phyloP scores from a whole-genome alignment of 768 basidiomycete species.

The Rhodocollybia butyracea region DNA sequence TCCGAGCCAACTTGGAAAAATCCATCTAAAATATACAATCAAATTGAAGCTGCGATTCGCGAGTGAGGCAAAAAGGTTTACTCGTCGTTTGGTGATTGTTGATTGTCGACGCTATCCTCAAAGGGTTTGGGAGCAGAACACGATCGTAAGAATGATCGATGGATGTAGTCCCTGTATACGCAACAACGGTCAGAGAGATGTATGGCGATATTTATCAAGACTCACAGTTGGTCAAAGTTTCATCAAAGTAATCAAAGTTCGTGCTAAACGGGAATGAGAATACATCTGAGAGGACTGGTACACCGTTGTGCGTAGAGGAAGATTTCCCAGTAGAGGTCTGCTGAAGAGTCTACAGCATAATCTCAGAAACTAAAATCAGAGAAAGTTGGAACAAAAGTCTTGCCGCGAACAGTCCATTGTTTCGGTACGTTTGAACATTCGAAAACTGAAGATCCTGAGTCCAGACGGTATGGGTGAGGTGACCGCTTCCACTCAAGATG shows the following conservation, averaged over 20 bases:
- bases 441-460: slow-evolving; percentile 38
- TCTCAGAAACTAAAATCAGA: not conserved
- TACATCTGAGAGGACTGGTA: slow-evolving; percentile 31
- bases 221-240: slow-evolving; percentile 26
- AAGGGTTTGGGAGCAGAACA: slow-evolving; percentile 37
- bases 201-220: slow-evolving; percentile 15
- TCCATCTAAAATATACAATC: slow-evolving; percentile 28
- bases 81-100: slow-evolving; percentile 36
- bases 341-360: slow-evolving; percentile 38
- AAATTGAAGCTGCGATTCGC: not conserved
- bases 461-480: slow-evolving; percentile 37
- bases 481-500: slow-evolving; percentile 44
- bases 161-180: slow-evolving; percentile 28
- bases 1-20: slow-evolving; percentile 25
- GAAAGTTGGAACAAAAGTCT: not conserved
- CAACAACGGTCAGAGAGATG: not conserved
- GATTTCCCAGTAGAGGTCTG: slow-evolving; percentile 41
- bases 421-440: slow-evolving; percentile 44
- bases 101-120: slow-evolving; percentile 45
- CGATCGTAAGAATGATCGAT: slow-evolving; percentile 28
- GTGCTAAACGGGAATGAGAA: slow-evolving; percentile 48
- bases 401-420: slow-evolving; percentile 21
- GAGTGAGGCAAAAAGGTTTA: not conserved
- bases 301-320: slow-evolving; percentile 44
- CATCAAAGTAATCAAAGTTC: slow-evolving; percentile 30